These are phyloP conservation scores for Thelephora terrestris DNA, from an alignment of 1,284 basidiomycete genomes.

Conservation along the genomic window DNA sequence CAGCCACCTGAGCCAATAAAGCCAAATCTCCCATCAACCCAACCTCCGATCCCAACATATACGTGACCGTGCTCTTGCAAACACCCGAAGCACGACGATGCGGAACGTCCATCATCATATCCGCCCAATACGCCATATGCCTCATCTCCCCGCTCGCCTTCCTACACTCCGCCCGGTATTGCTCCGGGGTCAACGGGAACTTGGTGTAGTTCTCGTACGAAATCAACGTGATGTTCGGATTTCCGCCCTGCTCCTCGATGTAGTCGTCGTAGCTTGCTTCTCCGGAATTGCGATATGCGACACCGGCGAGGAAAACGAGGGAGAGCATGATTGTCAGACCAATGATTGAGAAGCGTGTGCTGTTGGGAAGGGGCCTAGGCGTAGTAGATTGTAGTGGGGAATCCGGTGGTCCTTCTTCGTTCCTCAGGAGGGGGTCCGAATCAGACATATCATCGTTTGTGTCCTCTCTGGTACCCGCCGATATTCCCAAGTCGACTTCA, in stretches of 20 bases:
- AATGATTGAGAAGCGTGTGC: no score
- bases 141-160: constrained; percentile 38
- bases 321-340: no score
- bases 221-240: constrained; percentile 26
- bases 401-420: no score
- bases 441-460: background rate
- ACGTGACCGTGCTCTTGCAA: constrained; percentile 55
- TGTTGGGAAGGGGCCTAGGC: no score
- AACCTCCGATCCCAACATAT: constrained; percentile 55
- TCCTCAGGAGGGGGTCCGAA: constrained; percentile 9
- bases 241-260: background rate
- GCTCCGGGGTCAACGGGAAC: constrained; percentile 44
- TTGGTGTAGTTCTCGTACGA: constrained; percentile 50
- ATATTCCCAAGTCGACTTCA: constrained; percentile 37
- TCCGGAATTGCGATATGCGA: constrained; percentile 10
- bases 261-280: background rate
- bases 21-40: constrained; percentile 55
- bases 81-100: constrained; percentile 34
- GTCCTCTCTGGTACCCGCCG: constrained; percentile 32
- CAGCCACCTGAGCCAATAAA: constrained; percentile 54
- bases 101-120: constrained; percentile 31
- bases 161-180: constrained; percentile 48
- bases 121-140: constrained; percentile 45
- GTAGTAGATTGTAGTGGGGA: no score
- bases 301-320: background rate